Percentiles rank a stretch among this genome's conserved stretches.
phyloP scores from a whole-genome alignment of 805 yeast genomes.

The Lipomyces chichibuensis region DNA sequence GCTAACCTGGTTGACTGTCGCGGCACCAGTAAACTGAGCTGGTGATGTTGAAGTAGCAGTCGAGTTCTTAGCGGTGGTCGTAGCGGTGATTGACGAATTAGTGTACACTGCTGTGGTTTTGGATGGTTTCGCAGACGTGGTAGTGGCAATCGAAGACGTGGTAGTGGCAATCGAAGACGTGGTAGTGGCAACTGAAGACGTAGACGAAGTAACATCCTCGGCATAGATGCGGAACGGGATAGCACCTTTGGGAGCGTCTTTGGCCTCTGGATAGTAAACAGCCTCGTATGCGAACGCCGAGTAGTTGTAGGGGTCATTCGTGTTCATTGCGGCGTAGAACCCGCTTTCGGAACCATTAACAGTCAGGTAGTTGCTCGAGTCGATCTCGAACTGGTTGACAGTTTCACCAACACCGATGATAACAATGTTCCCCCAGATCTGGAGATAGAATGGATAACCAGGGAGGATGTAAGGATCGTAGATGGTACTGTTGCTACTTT shows the following conservation, averaged over 20 bases:
- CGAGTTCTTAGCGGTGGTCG: background rate
- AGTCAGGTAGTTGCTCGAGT: constrained; percentile 38
- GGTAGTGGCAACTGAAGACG: background rate
- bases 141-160: background rate
- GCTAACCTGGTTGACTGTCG: constrained; percentile 1
- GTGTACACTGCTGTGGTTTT: background rate
- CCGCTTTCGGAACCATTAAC: constrained; percentile 44
- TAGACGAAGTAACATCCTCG: background rate
- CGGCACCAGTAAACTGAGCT: constrained; percentile 1
- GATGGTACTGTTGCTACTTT: constrained; percentile 32
- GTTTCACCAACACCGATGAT: constrained; percentile 8
- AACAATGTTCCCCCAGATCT: constrained; percentile 7
- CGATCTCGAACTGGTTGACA: background rate
- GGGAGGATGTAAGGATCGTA: background rate
- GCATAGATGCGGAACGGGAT: constrained; percentile 34
- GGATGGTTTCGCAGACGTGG: background rate
- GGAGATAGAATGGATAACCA: constrained; percentile 5
- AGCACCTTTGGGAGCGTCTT: constrained; percentile 40
- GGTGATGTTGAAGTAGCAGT: background rate
- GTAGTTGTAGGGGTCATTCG: constrained; percentile 51
- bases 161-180: background rate
- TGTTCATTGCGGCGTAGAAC: constrained; percentile 52
- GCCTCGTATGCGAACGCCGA: constrained; percentile 43
- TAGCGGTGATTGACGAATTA: background rate
- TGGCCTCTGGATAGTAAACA: constrained; percentile 36